These are phyloP conservation scores for Penicillium verhagenii DNA, from an alignment of 495 filamentous ascomycete species.

Conservation along the genomic window DNA sequence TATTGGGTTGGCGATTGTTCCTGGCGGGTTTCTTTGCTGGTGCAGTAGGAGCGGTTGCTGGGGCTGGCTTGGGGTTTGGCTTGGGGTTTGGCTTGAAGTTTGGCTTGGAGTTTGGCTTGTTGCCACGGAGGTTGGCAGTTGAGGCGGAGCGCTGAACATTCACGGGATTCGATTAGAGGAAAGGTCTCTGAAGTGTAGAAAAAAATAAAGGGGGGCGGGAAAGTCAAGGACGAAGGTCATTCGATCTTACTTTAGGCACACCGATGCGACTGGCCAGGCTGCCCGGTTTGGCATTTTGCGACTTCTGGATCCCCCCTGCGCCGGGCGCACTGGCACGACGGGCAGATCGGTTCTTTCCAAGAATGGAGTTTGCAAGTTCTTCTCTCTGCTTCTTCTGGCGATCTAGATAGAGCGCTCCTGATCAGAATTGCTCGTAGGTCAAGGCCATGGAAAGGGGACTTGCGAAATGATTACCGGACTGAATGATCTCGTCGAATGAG, in stretches of 20 bases:
- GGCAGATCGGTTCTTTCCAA: conserved; percentile 51
- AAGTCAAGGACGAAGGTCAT: too few species aligned
- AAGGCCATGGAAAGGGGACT: neutral
- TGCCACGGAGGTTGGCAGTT: conserved; percentile 31
- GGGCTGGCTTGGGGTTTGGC: conserved; percentile 16
- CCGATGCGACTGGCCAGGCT: conserved; percentile 75
- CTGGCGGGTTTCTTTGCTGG: neutral
- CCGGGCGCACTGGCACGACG: conserved; percentile 59
- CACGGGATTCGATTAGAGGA: neutral
- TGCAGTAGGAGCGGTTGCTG: conserved; percentile 7
- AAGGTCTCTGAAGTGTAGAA: too few species aligned
- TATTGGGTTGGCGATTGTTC: conserved; percentile 29
- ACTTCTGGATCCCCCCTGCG: conserved; percentile 42
- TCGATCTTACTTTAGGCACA: conserved; percentile 60
- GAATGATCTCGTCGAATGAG: conserved; percentile 66
- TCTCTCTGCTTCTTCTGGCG: conserved; percentile 70
- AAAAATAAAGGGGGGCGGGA: too few species aligned
- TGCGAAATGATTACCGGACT: conserved; percentile 47
- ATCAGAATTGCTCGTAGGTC: conserved; percentile 5
- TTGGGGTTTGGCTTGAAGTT: too few species aligned
- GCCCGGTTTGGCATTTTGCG: conserved; percentile 43
- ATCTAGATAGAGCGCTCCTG: conserved; percentile 35
- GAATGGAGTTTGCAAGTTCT: conserved; percentile 67
- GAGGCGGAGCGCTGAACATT: conserved; percentile 44
- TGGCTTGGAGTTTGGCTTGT: conserved; percentile 26